A percentile compares a stretch with the other conserved stretches of the same genome.
Conservation (phyloP, 2,329 filamentous ascomycete species). For the Macroventuria anomochaeta region DNA sequence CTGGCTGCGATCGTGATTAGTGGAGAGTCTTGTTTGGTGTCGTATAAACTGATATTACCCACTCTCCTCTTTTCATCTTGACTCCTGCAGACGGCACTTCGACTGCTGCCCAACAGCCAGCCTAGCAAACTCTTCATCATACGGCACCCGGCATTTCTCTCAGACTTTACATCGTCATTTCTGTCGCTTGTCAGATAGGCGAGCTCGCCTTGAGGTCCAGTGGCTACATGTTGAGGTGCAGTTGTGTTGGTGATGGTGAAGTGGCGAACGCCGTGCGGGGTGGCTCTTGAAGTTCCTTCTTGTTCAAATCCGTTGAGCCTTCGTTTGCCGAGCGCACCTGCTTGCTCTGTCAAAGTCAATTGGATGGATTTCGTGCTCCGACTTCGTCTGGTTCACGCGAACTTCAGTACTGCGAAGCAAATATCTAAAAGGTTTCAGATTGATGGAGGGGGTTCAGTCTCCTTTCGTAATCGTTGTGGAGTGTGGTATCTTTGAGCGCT, state of each 20-base stretch:
- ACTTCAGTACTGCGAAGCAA: background rate
- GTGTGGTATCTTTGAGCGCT: background rate
- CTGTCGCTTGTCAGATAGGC: background rate
- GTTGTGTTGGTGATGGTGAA: conserved; percentile 9
- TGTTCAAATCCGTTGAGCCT: conserved; percentile 2
- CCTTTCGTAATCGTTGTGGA: background rate
- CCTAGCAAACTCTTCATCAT: conserved; percentile 10
- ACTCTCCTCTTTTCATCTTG: conserved; percentile 15
- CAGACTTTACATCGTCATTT: background rate
- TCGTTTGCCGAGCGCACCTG: conserved; percentile 11
- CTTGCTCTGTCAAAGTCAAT: conserved; percentile 8
- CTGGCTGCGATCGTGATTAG: conserved; percentile 18
- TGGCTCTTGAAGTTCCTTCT: conserved; percentile 8
- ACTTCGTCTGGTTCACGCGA: background rate
- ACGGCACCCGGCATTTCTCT: background rate
- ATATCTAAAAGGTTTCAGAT: background rate
- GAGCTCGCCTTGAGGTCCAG: background rate
- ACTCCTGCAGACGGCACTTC: conserved; percentile 8
- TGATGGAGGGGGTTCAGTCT: too few species aligned
- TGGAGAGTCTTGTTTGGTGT: conserved; percentile 10
- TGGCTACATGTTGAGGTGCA: background rate
- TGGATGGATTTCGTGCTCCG: background rate
- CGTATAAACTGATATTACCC: conserved; percentile 15
- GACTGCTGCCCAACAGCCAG: conserved; percentile 1
- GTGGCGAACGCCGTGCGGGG: conserved; percentile 13